Evolutionary conservation across 208 protist species (phyloP), one percentile per base, ranked within the genome.

Genomic region (Wallacemonas sp.): DNA sequence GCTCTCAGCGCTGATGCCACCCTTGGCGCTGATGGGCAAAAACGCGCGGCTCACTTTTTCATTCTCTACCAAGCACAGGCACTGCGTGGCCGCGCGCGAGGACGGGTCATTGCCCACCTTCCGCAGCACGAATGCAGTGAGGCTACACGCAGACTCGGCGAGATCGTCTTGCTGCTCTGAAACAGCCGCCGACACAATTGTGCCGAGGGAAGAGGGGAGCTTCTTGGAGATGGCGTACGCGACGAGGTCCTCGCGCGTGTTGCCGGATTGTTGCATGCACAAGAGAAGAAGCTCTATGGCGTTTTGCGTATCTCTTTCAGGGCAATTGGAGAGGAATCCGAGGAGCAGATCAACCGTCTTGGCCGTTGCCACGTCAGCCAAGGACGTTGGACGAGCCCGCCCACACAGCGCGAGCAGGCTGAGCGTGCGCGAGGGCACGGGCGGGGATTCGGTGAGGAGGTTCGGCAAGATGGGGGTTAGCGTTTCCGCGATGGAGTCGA

Each of bases 371-470:
- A 85, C 49, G 21, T 34, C 38, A 11, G 71, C 33, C 47, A 93
- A 62, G 30, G 65, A 41, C 15, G 60, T 72, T 15, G 80, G 70
- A 39, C 77, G 59, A 45, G 84, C 83, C 59, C 91, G 82, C 17
- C 74, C 80, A 61, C 81, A 93, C 27, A 74, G 75, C 1, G 77
- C 63, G 6, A 98, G 67, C 6, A 98, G 70, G n/a, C 91, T 88
- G 45, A 97, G 68, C 12, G 86, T 84, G 64, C 91, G 88, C 22
- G 86, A 79, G 1, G 94, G 94, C 14, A 96, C 89, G 8, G 92
- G 92, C 31, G 87, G 82, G 30, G 66, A 77, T 46, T 94, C 87
- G 4, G 63, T 69, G 49, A 98, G 68, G 24, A 98, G 74, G 31
- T 45, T 66, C 1, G 77, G 56, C 2, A 97, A 72, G 36, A 60